phyloP scores from a whole-genome alignment of 1,284 basidiomycete species.

The Ceratobasidium sp. region DNA sequence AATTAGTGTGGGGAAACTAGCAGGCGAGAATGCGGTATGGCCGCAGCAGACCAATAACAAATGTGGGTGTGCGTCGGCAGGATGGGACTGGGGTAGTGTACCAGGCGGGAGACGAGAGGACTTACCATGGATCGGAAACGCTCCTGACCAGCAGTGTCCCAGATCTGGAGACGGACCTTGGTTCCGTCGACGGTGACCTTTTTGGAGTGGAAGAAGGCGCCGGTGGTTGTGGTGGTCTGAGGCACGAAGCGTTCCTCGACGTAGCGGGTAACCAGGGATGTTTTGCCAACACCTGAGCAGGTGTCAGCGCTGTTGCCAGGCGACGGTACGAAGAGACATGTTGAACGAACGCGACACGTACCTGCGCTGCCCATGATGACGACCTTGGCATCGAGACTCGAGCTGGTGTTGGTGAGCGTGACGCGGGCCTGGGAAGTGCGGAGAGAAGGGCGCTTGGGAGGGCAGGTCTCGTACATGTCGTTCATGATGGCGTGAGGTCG shows the following conservation, averaged over 20 bases:
- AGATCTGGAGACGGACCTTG: constrained; percentile 81
- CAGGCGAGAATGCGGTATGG: constrained; percentile 30
- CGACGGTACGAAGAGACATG: not conserved
- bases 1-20: no score
- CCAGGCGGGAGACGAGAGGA: constrained; percentile 49
- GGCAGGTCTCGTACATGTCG: constrained; percentile 39
- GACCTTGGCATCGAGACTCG: constrained; percentile 92
- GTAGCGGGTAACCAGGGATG: constrained; percentile 91
- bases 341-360: constrained; percentile 56
- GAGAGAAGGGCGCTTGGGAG: constrained; percentile 16
- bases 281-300: constrained; percentile 87
- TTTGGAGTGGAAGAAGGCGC: constrained; percentile 94
- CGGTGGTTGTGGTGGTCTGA: constrained; percentile 90
- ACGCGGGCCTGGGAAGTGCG: constrained; percentile 32
- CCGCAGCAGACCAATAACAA: constrained; percentile 34
- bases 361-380: constrained; percentile 97
- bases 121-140: constrained; percentile 91
- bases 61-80: constrained; percentile 46
- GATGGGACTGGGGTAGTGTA: constrained; percentile 38
- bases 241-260: constrained; percentile 90
- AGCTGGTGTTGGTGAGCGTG: constrained; percentile 20
- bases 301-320: not conserved
- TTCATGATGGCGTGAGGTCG: constrained; percentile 37
- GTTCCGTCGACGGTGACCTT: constrained; percentile 89
- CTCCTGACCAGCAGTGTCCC: constrained; percentile 99